Base-by-base conservation (phyloP, 805 yeast species). In the Jamesozyma lodderae region DNA sequence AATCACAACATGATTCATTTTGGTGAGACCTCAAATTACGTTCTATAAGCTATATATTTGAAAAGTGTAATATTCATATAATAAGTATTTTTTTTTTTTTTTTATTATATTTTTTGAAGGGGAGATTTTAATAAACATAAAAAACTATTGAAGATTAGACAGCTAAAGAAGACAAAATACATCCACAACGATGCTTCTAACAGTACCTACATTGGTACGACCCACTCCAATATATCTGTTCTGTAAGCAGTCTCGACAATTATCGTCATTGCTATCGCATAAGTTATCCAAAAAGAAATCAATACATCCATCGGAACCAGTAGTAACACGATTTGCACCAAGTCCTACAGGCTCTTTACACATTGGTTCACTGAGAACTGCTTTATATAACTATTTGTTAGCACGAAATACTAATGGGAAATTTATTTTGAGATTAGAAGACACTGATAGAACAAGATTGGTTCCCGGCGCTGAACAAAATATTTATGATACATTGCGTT, bases 321-420 rank as follows among this genome's bases (percentile, higher is more conserved):
- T 78, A 0, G 62, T 96, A 46, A 84, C 97, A 1, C 64, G 99
- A 46, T 92, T 92, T 61, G 99, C 99, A 0, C 98, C 99, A 0
- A 87, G 96, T 2, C 99, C 99, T 1, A 92, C 99, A 0, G 99
- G 99, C 0, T 75, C 75, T 44, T 67, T 92, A n/a, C 99, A 92
- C 57, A 57, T 92, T 42, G 99, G 99, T 0, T 88, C 96, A 0
- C 56, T 92, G 33, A 66, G 99, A 57, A 92, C 99, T 0, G 97
- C 97, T 0, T 60, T 92, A 15, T 92, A 86, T 62, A 92, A 92
- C 59, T 92, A 79, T 51, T 59, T 92, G 14, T 62, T 84, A 13
- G 97, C 98, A 0, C 75, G 68, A 49, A 68, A 73, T 38, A 85
- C 95, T 0, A 73, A 75, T 0, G 98, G 98, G 0, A 72, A 75